Percentiles rank a stretch among this genome's conserved stretches.
These are phyloP conservation scores for Poa pratensis DNA, from an alignment of 176 grass and related monocot species.

Conservation along the genomic window DNA sequence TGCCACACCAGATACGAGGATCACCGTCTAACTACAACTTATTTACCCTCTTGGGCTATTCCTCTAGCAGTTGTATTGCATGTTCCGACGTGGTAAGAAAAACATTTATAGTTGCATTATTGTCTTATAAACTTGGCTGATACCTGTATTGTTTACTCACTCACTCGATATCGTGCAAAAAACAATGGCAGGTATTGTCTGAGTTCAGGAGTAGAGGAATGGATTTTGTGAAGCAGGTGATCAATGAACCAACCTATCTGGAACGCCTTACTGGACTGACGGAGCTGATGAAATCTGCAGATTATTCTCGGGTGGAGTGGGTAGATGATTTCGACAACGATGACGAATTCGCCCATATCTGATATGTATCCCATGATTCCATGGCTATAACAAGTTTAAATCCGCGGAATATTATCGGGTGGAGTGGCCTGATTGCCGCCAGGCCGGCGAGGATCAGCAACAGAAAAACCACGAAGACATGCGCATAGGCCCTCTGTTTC, in stretches of 20 bases:
- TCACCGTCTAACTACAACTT: conserved; percentile 73
- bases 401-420: no score
- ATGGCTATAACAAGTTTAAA: no score
- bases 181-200: conserved; percentile 65
- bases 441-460: no score
- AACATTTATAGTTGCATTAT: conserved; percentile 24
- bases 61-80: conserved; percentile 82
- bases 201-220: conserved; percentile 77
- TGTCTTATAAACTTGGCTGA: not conserved
- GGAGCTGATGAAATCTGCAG: conserved; percentile 72
- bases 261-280: conserved; percentile 89
- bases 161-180: not conserved
- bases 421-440: no score
- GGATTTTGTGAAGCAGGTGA: conserved; percentile 86
- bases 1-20: conserved; percentile 92
- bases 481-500: no score
- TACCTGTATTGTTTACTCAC: not conserved
- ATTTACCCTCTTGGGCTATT: conserved; percentile 81
- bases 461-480: no score
- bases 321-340: conserved; percentile 59
- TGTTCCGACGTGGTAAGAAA: conserved; percentile 76
- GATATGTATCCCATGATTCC: not conserved
- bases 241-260: conserved; percentile 88
- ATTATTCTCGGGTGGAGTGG: conserved; percentile 65
- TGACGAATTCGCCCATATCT: conserved; percentile 37